A percentile compares a stretch with the other conserved stretches of the same genome.
These are phyloP conservation scores for Gyromitra esculenta DNA, from an alignment of 2,329 filamentous ascomycete species.

Conservation along the genomic window DNA sequence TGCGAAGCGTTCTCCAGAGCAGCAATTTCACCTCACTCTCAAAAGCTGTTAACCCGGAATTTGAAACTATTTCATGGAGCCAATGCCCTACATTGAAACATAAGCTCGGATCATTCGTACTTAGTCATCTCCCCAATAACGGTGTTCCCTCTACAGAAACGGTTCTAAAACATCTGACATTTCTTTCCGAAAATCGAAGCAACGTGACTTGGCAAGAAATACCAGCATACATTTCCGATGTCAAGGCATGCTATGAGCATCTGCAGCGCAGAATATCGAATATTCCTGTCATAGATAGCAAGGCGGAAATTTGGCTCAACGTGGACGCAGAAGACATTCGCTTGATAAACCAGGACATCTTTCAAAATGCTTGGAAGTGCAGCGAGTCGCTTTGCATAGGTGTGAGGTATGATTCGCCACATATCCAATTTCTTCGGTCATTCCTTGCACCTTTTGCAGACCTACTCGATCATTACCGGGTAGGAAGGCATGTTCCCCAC, in stretches of 20 bases:
- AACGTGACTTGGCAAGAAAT: conserved; percentile 37
- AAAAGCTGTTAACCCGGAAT: conserved; percentile 21
- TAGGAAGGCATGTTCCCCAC: conserved; percentile 17
- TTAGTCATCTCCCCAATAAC: conserved; percentile 3
- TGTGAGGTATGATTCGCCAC: conserved; percentile 26
- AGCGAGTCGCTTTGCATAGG: conserved; percentile 42
- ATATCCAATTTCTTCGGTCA: conserved; percentile 37
- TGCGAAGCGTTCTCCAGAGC: conserved; percentile 13
- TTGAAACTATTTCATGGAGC: conserved; percentile 47
- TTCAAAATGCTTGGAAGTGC: conserved; percentile 46
- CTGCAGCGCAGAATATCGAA: conserved; percentile 26
- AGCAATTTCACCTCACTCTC: conserved; percentile 38
- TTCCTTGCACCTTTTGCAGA: conserved; percentile 39
- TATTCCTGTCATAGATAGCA: conserved; percentile 8
- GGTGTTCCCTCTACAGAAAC: conserved; percentile 14
- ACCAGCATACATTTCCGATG: conserved; percentile 29
- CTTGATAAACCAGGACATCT: conserved; percentile 6
- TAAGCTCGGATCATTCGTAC: conserved; percentile 27
- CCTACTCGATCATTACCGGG: conserved; percentile 36
- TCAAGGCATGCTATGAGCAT: conserved; percentile 45
- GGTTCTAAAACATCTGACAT: conserved; percentile 47
- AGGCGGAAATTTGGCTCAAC: conserved; percentile 50
- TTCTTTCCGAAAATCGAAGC: conserved; percentile 35
- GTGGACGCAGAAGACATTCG: conserved; percentile 28
- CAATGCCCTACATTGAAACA: conserved; percentile 35